phyloP scores from a whole-genome alignment of 495 filamentous ascomycete species.

The Trichodelitschia bisporula region DNA sequence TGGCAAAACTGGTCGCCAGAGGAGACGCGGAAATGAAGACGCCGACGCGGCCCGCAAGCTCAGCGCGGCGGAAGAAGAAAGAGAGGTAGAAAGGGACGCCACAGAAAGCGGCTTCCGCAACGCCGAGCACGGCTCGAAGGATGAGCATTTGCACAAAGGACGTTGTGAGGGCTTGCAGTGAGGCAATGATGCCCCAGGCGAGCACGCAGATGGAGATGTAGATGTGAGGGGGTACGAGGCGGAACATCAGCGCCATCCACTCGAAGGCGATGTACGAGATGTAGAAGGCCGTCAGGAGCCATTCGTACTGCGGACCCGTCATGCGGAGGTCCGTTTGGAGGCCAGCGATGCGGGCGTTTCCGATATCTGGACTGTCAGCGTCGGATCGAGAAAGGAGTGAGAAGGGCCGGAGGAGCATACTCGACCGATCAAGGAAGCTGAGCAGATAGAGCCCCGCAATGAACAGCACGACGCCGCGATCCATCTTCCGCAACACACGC shows the following conservation, averaged over 20 bases:
- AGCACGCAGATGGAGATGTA: slow-evolving; percentile 1
- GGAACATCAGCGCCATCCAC: slow-evolving; percentile 33
- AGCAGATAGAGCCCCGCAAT: slow-evolving; percentile 1
- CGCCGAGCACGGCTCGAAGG: slow-evolving; percentile 21
- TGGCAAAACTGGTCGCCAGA: slow-evolving; percentile 43
- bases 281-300: slow-evolving; percentile 34
- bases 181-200: slow-evolving; percentile 20
- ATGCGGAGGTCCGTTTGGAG: slow-evolving; percentile 35
- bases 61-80: slow-evolving; percentile 32
- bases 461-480: not conserved
- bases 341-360: slow-evolving; percentile 52
- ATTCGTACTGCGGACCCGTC: slow-evolving; percentile 29
- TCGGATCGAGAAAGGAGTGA: too few species aligned
- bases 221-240: slow-evolving; percentile 11
- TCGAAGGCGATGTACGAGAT: slow-evolving; percentile 44
- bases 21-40: slow-evolving; percentile 38
- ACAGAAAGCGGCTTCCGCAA: slow-evolving; percentile 35
- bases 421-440: slow-evolving; percentile 1
- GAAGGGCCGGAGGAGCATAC: slow-evolving; percentile 1
- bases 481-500: not conserved
- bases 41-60: slow-evolving; percentile 34
- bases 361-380: slow-evolving; percentile 32
- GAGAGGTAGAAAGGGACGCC: slow-evolving; percentile 39
- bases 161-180: slow-evolving; percentile 41
- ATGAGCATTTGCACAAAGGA: slow-evolving; percentile 17